These are phyloP conservation scores for Fomes fomentarius DNA, from an alignment of 1,284 basidiomycete species.

Conservation along the genomic window DNA sequence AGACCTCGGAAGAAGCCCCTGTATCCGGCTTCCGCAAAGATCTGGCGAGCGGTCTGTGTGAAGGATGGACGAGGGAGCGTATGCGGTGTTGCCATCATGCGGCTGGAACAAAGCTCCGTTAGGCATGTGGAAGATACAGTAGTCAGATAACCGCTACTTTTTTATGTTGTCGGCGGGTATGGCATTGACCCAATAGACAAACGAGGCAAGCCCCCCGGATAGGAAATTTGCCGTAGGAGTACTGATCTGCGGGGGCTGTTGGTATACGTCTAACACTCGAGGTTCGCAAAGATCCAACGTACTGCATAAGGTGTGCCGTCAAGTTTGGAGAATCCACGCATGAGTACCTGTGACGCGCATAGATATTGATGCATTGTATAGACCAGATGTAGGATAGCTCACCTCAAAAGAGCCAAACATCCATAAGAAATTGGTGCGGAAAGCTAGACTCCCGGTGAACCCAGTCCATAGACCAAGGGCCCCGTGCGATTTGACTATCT, in stretches of 20 bases:
- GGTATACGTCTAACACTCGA: background rate
- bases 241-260: constrained; percentile 48
- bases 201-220: constrained; percentile 66
- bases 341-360: constrained; percentile 45
- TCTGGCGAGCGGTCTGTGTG: constrained; percentile 47
- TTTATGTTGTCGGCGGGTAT: constrained; percentile 82
- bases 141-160: constrained; percentile 50
- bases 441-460: constrained; percentile 63
- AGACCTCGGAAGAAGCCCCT: constrained; percentile 67
- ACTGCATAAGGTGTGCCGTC: constrained; percentile 61
- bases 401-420: constrained; percentile 72
- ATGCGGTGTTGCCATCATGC: constrained; percentile 60
- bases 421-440: constrained; percentile 69
- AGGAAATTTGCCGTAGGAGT: constrained; percentile 70
- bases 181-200: constrained; percentile 68
- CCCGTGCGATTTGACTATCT: constrained; percentile 60
- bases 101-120: constrained; percentile 38
- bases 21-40: constrained; percentile 52
- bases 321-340: constrained; percentile 57
- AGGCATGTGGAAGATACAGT: background rate
- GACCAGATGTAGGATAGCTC: background rate
- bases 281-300: background rate
- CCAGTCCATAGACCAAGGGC: constrained; percentile 65
- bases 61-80: constrained; percentile 52
- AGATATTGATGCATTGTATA: too few species aligned